These are phyloP conservation scores for Mycoemilia scoparia DNA, from an alignment of 192 early-diverging fungal genomes.

Conservation along the genomic window DNA sequence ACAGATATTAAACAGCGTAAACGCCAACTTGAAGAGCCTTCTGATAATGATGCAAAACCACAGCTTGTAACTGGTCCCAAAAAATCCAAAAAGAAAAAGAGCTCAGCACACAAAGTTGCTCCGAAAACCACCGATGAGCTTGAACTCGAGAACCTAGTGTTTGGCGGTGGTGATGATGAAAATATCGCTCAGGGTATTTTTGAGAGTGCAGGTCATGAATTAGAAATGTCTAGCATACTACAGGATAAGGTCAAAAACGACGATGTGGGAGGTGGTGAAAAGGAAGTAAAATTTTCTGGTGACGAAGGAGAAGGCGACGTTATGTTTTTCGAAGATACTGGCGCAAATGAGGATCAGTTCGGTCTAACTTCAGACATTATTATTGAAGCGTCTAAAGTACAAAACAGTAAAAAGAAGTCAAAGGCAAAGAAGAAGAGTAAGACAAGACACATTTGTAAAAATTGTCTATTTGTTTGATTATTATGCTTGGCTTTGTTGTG, in stretches of 20 bases:
- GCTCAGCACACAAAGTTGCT: background rate
- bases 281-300: background rate
- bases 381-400: too few species aligned
- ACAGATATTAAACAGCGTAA: constrained; percentile 20
- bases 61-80: too few species aligned
- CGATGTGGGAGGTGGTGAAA: background rate
- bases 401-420: background rate
- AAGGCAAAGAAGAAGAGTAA: background rate
- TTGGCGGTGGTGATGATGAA: constrained; percentile 44
- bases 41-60: background rate
- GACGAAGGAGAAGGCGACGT: background rate
- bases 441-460: constrained; percentile 2
- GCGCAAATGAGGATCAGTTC: background rate
- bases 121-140: constrained; percentile 47
- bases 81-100: constrained; percentile 3
- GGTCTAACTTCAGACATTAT: too few species aligned
- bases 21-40: constrained; percentile 22
- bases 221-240: constrained; percentile 3
- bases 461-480: constrained; percentile 19
- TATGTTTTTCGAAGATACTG: constrained; percentile 1
- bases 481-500: constrained; percentile 4
- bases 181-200: constrained; percentile 7
- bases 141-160: constrained; percentile 56
- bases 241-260: background rate
- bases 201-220: constrained; percentile 2